Evolutionary conservation across 768 basidiomycete species (phyloP).

Genomic region (Termitomyces sp.): DNA sequence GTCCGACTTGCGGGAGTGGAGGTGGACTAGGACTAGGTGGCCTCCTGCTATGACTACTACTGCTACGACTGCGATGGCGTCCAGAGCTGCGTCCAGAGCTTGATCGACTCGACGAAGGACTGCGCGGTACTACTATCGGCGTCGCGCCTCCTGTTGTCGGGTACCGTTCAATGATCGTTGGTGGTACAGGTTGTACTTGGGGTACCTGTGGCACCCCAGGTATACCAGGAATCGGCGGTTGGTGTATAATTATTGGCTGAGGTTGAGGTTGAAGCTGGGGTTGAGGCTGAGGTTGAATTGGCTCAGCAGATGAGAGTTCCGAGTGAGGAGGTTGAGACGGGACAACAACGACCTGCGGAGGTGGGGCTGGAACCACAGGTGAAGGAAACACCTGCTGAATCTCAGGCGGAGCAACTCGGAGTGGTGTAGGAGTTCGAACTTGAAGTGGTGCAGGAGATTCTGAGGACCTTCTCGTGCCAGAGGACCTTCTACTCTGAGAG

Average conservation of each 20-base stretch:
- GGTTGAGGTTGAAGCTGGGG: neutral
- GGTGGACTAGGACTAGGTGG: neutral
- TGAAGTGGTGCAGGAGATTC: no score
- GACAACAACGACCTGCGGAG: slow-evolving; percentile 2
- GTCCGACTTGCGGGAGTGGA: neutral
- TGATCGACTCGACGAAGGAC: neutral
- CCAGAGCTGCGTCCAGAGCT: slow-evolving; percentile 1
- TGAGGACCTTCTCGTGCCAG: slow-evolving; percentile 2
- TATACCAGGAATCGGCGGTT: neutral
- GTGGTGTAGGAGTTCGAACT: neutral
- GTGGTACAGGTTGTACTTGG: neutral
- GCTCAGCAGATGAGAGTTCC: neutral
- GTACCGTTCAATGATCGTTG: neutral
- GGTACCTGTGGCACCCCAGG: neutral
- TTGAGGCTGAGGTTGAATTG: neutral
- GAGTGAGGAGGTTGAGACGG: neutral
- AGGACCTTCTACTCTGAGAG: neutral
- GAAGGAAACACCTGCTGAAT: slow-evolving; percentile 12
- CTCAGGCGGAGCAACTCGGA: neutral
- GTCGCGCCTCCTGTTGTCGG: neutral
- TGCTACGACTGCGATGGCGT: neutral
- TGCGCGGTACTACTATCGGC: neutral
- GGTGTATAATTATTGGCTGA: slow-evolving; percentile 7
- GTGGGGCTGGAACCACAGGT: neutral
- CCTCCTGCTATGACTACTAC: neutral